phyloP scores from a whole-genome alignment of 1,139 yeast genomes.

The Arxiozyma telluris region DNA sequence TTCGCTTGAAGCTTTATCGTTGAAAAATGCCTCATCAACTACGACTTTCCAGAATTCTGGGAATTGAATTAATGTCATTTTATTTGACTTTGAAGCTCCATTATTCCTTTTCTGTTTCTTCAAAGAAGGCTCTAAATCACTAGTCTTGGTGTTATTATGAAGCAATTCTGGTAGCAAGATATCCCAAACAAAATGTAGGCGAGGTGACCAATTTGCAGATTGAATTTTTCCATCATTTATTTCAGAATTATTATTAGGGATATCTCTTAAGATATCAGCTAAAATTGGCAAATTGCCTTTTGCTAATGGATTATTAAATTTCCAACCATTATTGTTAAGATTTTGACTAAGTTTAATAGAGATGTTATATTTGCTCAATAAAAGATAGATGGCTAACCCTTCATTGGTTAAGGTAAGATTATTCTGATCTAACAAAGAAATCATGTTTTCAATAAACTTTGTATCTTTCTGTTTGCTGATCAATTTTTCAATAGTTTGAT shows the following conservation, averaged over 20 bases:
- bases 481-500: constrained; percentile 39
- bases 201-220: constrained; percentile 65
- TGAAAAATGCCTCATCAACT: constrained; percentile 72
- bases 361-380: constrained; percentile 20
- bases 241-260: constrained; percentile 35
- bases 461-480: constrained; percentile 12
- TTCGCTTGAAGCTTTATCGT: constrained; percentile 72
- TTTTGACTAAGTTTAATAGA: constrained; percentile 13
- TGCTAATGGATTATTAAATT: constrained; percentile 60
- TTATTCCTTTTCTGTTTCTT: constrained; percentile 34
- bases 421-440: constrained; percentile 41
- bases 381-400: constrained; percentile 66
- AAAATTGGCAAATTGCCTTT: constrained; percentile 55
- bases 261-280: constrained; percentile 58
- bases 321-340: constrained; percentile 45
- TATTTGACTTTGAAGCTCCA: constrained; percentile 17
- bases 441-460: constrained; percentile 27
- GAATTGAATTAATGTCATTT: constrained; percentile 33
- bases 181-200: constrained; percentile 78
- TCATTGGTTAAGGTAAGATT: constrained; percentile 64
- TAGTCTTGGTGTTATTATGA: constrained; percentile 7
- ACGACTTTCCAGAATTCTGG: constrained; percentile 73
- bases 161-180: constrained; percentile 41
- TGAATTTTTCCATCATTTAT: constrained; percentile 32
- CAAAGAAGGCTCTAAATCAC: constrained; percentile 25